These are phyloP conservation scores for Dactylis glomerata DNA, from an alignment of 176 grass and related monocot genomes.

Conservation along the genomic window DNA sequence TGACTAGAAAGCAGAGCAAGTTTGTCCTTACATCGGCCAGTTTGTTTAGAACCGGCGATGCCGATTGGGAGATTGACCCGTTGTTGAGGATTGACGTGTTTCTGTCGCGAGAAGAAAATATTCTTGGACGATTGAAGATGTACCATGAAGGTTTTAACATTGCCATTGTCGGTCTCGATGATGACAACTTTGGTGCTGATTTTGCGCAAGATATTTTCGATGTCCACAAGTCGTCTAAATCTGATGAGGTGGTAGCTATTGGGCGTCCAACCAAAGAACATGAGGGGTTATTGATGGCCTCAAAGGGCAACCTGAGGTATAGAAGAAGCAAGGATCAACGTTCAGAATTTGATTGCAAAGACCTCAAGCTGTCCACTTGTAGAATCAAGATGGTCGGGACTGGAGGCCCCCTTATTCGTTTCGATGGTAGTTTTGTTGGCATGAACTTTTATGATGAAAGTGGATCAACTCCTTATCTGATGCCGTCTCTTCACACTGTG, in stretches of 20 bases:
- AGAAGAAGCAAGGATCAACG: background rate
- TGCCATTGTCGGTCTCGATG: background rate
- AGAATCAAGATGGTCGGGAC: conserved; percentile 18
- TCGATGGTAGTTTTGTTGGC: background rate
- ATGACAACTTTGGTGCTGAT: background rate
- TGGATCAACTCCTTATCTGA: background rate
- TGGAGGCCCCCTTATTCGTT: background rate
- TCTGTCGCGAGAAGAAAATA: background rate
- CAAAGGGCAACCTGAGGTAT: background rate
- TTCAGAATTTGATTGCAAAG: conserved; percentile 15
- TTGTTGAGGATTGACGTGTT: conserved; percentile 23
- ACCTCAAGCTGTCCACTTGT: background rate
- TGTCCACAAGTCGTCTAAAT: background rate
- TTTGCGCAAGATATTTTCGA: background rate
- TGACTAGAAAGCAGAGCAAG: background rate
- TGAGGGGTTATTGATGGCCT: conserved; percentile 7
- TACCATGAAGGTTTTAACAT: conserved; percentile 28
- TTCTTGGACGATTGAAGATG: background rate
- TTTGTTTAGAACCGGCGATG: background rate
- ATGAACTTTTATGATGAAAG: background rate
- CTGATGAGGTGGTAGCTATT: conserved; percentile 8
- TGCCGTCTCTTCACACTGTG: no score
- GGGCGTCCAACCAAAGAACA: background rate
- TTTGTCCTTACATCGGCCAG: conserved; percentile 23
- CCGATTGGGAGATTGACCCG: background rate